Evolutionary conservation across 768 basidiomycete genomes (phyloP).

Genomic region (Leccinum longicurvipes): DNA sequence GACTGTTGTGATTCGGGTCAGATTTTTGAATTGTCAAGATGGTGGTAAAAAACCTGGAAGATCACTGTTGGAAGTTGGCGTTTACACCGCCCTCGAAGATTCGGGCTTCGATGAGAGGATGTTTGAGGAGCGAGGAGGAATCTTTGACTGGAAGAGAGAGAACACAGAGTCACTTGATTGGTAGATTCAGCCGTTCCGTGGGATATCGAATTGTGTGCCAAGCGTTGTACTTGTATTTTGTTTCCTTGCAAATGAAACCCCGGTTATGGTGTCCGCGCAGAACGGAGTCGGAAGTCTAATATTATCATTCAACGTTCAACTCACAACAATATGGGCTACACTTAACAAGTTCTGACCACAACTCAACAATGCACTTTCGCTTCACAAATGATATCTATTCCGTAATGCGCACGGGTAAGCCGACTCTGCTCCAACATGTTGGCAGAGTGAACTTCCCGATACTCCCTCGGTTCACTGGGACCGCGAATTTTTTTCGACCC

Average conservation of each 20-base stretch:
- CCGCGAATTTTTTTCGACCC: background rate
- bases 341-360: background rate
- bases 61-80: constrained; percentile 35
- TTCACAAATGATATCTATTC: background rate
- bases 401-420: background rate
- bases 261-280: background rate
- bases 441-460: background rate
- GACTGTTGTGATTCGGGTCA: constrained; percentile 9
- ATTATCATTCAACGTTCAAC: background rate
- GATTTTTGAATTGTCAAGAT: constrained; percentile 34
- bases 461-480: background rate
- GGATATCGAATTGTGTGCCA: background rate
- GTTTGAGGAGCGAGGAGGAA: constrained; percentile 32
- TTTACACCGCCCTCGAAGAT: constrained; percentile 30
- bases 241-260: too few relatives aligned
- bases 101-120: constrained; percentile 33
- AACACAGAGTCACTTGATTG: background rate
- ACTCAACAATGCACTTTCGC: background rate
- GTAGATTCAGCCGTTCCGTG: background rate
- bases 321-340: background rate
- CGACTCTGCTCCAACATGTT: background rate
- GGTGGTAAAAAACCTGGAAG: constrained; percentile 30
- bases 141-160: constrained; percentile 36
- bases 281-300: background rate
- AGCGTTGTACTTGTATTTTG: background rate